phyloP scores from a whole-genome alignment of 352 stramenopile genomes.

The Pythium rhizo-oryzae region DNA sequence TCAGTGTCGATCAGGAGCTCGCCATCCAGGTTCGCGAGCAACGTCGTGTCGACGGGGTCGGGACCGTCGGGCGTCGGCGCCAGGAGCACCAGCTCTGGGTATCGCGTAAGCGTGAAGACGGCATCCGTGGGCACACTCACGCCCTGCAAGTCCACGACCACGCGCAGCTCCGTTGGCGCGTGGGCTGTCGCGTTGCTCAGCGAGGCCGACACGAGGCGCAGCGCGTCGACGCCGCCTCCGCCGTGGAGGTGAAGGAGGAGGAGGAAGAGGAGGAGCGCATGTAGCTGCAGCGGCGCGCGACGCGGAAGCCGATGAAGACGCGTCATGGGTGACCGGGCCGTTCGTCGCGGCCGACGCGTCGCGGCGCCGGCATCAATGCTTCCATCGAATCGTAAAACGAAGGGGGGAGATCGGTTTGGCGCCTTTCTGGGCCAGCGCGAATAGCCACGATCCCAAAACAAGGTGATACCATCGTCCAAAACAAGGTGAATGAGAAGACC shows the following conservation, averaged over 20 bases:
- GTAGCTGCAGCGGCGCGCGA: background rate
- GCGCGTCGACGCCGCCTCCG: background rate
- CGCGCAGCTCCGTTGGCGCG: conserved; percentile 13
- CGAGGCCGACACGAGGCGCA: conserved; percentile 14
- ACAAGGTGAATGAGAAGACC: background rate
- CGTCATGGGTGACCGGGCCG: too few species aligned
- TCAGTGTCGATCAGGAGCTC: background rate
- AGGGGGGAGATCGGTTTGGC: background rate
- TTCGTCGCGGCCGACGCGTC: background rate
- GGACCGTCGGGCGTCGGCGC: conserved; percentile 2
- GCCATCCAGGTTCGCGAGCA: conserved; percentile 25
- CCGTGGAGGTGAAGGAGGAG: background rate
- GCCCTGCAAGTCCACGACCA: conserved; percentile 16
- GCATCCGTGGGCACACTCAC: conserved; percentile 19
- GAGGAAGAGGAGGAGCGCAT: background rate
- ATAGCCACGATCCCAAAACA: background rate
- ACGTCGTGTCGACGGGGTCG: conserved; percentile 14
- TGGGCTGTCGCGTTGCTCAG: conserved; percentile 26
- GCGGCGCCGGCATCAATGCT: background rate
- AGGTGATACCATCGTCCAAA: background rate
- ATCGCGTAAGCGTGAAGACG: conserved; percentile 17
- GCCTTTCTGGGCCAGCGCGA: background rate
- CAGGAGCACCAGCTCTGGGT: background rate
- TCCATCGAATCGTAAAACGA: background rate
- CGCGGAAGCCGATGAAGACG: too few species aligned